These are phyloP conservation scores for Lenzites betulinus DNA, from an alignment of 768 basidiomycete genomes.

Conservation along the genomic window DNA sequence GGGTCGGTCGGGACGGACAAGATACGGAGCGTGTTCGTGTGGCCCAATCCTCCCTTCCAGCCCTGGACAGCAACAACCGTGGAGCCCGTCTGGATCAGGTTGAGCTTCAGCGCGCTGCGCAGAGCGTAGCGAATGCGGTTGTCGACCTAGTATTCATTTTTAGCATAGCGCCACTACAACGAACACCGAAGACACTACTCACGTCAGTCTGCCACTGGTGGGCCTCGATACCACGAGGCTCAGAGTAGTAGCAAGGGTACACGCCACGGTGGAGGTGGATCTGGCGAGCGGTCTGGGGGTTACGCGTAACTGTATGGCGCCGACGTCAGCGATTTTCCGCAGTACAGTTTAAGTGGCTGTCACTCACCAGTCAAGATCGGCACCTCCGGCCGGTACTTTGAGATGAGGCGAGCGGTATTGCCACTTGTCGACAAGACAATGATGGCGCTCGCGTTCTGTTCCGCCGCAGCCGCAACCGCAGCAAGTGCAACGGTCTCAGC, in stretches of 20 bases:
- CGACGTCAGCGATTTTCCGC: neutral
- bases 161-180: neutral
- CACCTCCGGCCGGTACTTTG: conserved; percentile 92
- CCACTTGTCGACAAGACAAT: conserved; percentile 96
- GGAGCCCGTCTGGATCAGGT: conserved; percentile 84
- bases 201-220: conserved; percentile 99
- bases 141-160: conserved; percentile 60
- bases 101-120: conserved; percentile 77
- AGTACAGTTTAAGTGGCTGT: neutral
- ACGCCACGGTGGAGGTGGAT: conserved; percentile 95
- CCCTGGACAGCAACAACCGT: conserved; percentile 96
- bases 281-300: conserved; percentile 93
- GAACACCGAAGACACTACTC: conserved; percentile 35
- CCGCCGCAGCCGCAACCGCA: conserved; percentile 91
- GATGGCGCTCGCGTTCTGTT: conserved; percentile 94
- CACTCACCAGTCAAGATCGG: conserved; percentile 93
- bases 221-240: conserved; percentile 84
- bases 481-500: conserved; percentile 96
- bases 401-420: conserved; percentile 92
- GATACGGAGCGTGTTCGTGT: conserved; percentile 89
- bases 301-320: conserved; percentile 76
- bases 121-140: conserved; percentile 90
- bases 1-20: conserved; percentile 80
- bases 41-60: conserved; percentile 98
- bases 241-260: conserved; percentile 96